phyloP scores from a whole-genome alignment of 2,329 filamentous ascomycete species.

The Penicillium sp. region DNA sequence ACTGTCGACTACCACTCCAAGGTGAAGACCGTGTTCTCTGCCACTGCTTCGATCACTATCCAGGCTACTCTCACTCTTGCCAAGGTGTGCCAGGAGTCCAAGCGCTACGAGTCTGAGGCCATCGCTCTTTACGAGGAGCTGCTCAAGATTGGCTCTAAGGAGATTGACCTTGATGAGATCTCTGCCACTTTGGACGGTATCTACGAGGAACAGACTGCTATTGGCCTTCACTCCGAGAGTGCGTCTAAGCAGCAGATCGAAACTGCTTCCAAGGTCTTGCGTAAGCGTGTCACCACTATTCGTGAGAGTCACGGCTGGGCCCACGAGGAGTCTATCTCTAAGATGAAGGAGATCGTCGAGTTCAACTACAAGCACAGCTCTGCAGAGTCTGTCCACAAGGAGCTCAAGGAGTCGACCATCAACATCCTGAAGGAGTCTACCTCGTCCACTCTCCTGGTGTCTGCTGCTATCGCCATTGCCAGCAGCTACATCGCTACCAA shows the following conservation, averaged over 20 bases:
- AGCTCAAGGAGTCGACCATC: constrained; percentile 36
- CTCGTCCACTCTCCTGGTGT: constrained; percentile 28
- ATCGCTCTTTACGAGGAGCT: constrained; percentile 40
- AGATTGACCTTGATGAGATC: constrained; percentile 37
- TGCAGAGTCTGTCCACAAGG: constrained; percentile 27
- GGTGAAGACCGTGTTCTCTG: constrained; percentile 36
- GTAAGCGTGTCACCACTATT: constrained; percentile 29
- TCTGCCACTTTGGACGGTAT: constrained; percentile 35
- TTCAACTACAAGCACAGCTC: constrained; percentile 38
- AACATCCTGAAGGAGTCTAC: constrained; percentile 37
- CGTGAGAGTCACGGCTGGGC: constrained; percentile 40
- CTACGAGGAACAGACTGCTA: constrained; percentile 38
- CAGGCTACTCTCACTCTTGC: constrained; percentile 38
- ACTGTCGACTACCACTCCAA: constrained; percentile 35
- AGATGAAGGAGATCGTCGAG: constrained; percentile 37
- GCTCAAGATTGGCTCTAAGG: constrained; percentile 30
- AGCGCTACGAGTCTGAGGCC: constrained; percentile 36
- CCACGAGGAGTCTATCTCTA: constrained; percentile 39
- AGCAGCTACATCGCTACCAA: constrained; percentile 36
- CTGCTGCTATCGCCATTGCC: constrained; percentile 39
- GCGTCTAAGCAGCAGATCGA: constrained; percentile 31
- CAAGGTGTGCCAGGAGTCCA: constrained; percentile 40
- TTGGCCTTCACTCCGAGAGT: constrained; percentile 21
- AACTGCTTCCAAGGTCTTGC: constrained; percentile 31
- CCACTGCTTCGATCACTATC: constrained; percentile 37